Percentiles rank a stretch among this genome's conserved stretches.
Evolutionary conservation across 2,329 filamentous ascomycete genomes (phyloP).

Genomic region (Fusarium dimerum): DNA sequence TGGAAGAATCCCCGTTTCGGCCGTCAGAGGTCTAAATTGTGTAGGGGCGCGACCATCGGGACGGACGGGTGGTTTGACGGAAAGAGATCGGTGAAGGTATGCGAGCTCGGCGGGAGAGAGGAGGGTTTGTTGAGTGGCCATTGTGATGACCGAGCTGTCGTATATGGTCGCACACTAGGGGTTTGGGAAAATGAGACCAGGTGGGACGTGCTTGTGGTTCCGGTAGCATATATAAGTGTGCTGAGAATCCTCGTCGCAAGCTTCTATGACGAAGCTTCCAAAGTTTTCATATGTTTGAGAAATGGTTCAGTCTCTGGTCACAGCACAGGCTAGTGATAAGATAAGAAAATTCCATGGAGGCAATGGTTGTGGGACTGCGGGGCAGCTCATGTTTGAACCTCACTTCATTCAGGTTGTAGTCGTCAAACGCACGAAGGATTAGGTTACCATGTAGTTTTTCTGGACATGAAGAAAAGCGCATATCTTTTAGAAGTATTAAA

Average conservation of each 20-base stretch:
- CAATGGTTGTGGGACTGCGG: constrained; percentile 14
- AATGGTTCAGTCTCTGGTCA: constrained; percentile 26
- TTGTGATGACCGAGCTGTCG: constrained; percentile 30
- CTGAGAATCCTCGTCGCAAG: constrained; percentile 10
- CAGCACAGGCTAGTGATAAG: constrained; percentile 38
- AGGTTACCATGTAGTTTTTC: no score
- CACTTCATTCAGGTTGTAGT: no score
- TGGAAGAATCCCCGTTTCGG: constrained; percentile 88
- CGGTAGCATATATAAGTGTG: not conserved
- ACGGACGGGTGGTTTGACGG: constrained; percentile 79
- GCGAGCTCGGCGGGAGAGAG: constrained; percentile 95
- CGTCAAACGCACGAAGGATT: no score
- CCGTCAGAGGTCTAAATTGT: constrained; percentile 87
- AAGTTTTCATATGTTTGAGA: constrained; percentile 20
- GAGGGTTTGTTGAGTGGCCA: constrained; percentile 70
- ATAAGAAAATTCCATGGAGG: constrained; percentile 24
- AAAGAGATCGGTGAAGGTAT: constrained; percentile 87
- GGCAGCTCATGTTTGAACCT: constrained; percentile 4
- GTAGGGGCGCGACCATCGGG: constrained; percentile 80
- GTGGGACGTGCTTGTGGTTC: not conserved
- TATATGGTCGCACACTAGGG: not conserved
- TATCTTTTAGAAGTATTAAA: no score
- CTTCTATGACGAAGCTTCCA: constrained; percentile 5
- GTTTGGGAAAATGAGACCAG: not conserved
- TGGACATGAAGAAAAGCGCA: no score